A percentile compares a stretch with the other conserved stretches of the same genome.
These are phyloP conservation scores for Pythium rhizo-oryzae DNA, from an alignment of 352 stramenopile species.

Conservation along the genomic window DNA sequence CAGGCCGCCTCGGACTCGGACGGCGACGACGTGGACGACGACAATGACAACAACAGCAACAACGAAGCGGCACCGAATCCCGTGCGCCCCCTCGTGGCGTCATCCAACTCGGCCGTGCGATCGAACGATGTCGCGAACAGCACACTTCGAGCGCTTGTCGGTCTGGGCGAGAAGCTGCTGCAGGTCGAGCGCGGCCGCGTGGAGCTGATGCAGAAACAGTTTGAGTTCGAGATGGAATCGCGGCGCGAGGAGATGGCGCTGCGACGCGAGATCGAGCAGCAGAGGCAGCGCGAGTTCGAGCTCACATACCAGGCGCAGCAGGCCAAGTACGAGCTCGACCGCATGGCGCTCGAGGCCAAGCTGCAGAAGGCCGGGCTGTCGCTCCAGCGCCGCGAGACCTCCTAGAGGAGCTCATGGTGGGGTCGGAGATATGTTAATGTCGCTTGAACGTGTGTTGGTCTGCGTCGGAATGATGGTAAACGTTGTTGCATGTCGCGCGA, in stretches of 20 bases:
- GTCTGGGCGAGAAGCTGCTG: background rate
- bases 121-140: background rate
- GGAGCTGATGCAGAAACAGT: background rate
- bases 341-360: background rate
- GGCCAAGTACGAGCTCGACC: slow-evolving; percentile 13
- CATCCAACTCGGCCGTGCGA: too few species aligned
- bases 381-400: background rate
- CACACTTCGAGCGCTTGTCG: background rate
- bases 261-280: background rate
- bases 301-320: slow-evolving; percentile 3
- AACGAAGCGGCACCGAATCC: background rate
- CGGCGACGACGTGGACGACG: background rate
- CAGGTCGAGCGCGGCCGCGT: background rate
- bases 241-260: slow-evolving; percentile 4
- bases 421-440: slow-evolving; percentile 1
- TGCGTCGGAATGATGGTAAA: slow-evolving; percentile 8
- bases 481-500: background rate
- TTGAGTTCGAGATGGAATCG: slow-evolving; percentile 7
- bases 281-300: slow-evolving; percentile 6
- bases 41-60: background rate
- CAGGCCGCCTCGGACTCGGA: background rate
- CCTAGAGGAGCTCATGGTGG: too few species aligned
- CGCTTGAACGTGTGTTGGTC: slow-evolving; percentile 8
- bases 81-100: background rate
- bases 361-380: background rate